These are phyloP conservation scores for Boletus huronensis DNA, from an alignment of 768 basidiomycete genomes.

Conservation along the genomic window DNA sequence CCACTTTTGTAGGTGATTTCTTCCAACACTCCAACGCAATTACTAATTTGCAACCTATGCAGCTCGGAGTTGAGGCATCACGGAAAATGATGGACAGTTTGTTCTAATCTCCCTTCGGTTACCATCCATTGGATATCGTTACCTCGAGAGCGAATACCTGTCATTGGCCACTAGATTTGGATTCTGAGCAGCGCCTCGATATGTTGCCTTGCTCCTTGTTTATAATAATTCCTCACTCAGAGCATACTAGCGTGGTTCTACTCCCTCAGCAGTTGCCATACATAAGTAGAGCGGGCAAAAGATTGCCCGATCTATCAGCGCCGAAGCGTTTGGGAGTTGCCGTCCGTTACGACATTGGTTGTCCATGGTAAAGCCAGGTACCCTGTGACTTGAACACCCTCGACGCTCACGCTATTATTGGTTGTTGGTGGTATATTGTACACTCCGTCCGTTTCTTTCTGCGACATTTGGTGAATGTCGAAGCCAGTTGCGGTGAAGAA, in stretches of 20 bases:
- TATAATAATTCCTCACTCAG: conserved; percentile 8
- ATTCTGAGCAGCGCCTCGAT: conserved; percentile 6
- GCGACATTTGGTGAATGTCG: conserved; percentile 14
- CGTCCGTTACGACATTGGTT: conserved; percentile 15
- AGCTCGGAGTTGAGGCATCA: conserved; percentile 92
- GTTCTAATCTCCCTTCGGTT: conserved; percentile 34
- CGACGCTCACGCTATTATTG: conserved; percentile 1
- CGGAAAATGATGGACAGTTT: conserved; percentile 76
- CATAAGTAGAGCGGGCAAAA: not conserved
- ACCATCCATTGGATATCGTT: not conserved
- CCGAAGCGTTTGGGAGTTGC: not conserved
- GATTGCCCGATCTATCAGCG: conserved; percentile 1
- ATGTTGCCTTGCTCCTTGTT: conserved; percentile 1
- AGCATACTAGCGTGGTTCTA: not conserved
- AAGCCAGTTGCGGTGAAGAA: conserved; percentile 12
- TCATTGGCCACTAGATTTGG: conserved; percentile 3
- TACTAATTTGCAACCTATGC: conserved; percentile 4
- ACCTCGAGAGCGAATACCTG: conserved; percentile 3
- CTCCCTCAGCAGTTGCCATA: not conserved
- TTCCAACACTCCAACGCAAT: not conserved
- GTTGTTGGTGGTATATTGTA: not conserved
- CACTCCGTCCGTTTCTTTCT: not conserved
- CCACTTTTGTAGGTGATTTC: conserved; percentile 70
- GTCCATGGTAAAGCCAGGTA: not conserved
- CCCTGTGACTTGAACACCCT: conserved; percentile 3